Conservation (phyloP, 257 asterid genomes). For the Ballota nigra region DNA sequence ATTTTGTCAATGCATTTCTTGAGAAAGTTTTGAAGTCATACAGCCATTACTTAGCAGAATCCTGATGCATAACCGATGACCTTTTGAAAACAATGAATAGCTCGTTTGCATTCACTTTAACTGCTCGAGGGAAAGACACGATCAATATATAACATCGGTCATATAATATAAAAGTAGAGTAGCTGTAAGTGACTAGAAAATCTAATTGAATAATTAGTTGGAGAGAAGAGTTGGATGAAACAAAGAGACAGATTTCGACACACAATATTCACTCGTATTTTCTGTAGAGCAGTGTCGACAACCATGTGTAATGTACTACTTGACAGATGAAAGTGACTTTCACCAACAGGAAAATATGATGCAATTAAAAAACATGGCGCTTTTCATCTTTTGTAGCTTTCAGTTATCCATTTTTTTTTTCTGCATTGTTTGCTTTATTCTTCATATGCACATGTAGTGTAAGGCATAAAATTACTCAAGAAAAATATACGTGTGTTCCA, state of each 20-base stretch:
- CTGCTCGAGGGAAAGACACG: constrained; percentile 18
- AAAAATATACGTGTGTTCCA: neutral
- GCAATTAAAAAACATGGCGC: neutral
- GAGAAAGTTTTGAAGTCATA: constrained; percentile 30
- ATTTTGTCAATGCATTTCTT: constrained; percentile 16
- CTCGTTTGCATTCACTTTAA: constrained; percentile 15
- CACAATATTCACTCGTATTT: neutral
- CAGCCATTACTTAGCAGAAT: constrained; percentile 37
- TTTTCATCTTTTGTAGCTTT: neutral
- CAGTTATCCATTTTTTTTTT: too few relatives aligned
- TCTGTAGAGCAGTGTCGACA: neutral
- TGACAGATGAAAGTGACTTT: neutral
- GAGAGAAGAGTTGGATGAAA: neutral
- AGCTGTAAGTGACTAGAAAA: neutral
- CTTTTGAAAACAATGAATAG: neutral
- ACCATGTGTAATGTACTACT: neutral
- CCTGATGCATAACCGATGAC: constrained; percentile 27
- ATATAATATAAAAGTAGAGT: neutral
- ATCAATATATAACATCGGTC: constrained; percentile 3
- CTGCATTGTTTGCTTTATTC: neutral
- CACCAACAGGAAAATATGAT: neutral
- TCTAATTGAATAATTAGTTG: neutral
- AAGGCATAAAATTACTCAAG: neutral
- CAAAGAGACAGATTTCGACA: neutral
- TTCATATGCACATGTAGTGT: neutral